These are phyloP conservation scores for Rhizopus arrhizus DNA, from an alignment of 371 early-diverging fungal species.

Conservation along the genomic window DNA sequence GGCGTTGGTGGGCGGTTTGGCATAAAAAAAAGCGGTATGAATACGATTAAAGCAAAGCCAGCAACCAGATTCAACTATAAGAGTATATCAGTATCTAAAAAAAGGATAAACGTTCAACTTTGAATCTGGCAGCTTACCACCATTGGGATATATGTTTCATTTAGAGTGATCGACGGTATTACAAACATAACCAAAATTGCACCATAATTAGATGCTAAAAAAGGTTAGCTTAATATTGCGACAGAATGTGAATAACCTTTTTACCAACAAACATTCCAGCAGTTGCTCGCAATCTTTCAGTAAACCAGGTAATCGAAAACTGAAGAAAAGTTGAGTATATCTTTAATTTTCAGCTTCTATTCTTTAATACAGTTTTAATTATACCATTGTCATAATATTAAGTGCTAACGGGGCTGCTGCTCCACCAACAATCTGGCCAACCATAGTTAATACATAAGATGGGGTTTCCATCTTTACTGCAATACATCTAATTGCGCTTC, in stretches of 20 bases:
- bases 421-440: constrained; percentile 63
- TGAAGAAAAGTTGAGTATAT: constrained; percentile 18
- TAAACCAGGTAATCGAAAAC: constrained; percentile 69
- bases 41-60: constrained; percentile 32
- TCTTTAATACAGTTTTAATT: not conserved
- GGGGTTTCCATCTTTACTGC: constrained; percentile 35
- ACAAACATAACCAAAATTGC: constrained; percentile 59
- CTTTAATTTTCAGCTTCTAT: not conserved
- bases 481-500: constrained; percentile 55
- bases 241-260: not conserved
- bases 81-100: not conserved
- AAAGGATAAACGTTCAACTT: not conserved
- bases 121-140: constrained; percentile 19
- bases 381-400: constrained; percentile 59
- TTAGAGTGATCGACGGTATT: constrained; percentile 54
- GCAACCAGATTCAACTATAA: constrained; percentile 41
- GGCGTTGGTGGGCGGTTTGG: constrained; percentile 52
- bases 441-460: constrained; percentile 45
- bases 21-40: constrained; percentile 43
- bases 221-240: not conserved
- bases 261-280: constrained; percentile 64
- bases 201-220: constrained; percentile 50
- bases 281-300: constrained; percentile 62
- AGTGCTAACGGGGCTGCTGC: constrained; percentile 64
- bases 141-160: constrained; percentile 35